Base-by-base conservation (phyloP, 306 rosid genomes). In the Trifolium dubium region DNA sequence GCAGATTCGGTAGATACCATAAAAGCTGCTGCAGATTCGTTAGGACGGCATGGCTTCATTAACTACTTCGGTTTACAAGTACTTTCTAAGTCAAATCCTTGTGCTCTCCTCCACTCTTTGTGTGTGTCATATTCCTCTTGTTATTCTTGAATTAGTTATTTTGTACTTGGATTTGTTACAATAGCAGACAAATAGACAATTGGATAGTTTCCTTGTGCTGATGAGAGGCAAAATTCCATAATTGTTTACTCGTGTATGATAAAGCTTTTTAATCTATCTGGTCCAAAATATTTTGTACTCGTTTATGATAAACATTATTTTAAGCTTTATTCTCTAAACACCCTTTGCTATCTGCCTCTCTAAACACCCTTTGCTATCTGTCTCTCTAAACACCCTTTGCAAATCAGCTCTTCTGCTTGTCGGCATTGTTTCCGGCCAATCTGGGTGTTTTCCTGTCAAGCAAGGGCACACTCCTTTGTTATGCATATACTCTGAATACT, bases 61-160 rank as follows among this genome's bases (percentile, higher is more conserved):
- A 94, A 94, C 85, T 94, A 94, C 89, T 94, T 89, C 77, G 99
- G 99, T 78, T 85, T 94, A 77, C 99, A 94, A 85, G 99, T 94
- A 84, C 75, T 59, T 76, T 80, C 82, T 79, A 47, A 60, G 31
- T 74, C 69, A 28, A 30, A 69, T 70, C 65, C 54, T 77, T 69
- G 12, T 50, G 41, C 55, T 77, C 30, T 49, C 56, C 46, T 51
- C 73, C 68, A 66, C 40, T 60, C 46, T 32, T n/a, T 63, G 3
- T 19, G 32, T 62, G 6, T 68, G 18, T 55, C 58, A 5, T 67
- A 64, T 79, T 58, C 71, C 46, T 56, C 70, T 64, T 51, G 2
- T 72, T 43, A 51, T 40, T 69, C 47, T 64, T 74, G 29, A 44
- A 47, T 74, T 59, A 59, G 30, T 73, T 46, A 43, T 53, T 50